Base-by-base conservation (phyloP, 1,284 basidiomycete genomes). In the Ceratobasidium theobromae region DNA sequence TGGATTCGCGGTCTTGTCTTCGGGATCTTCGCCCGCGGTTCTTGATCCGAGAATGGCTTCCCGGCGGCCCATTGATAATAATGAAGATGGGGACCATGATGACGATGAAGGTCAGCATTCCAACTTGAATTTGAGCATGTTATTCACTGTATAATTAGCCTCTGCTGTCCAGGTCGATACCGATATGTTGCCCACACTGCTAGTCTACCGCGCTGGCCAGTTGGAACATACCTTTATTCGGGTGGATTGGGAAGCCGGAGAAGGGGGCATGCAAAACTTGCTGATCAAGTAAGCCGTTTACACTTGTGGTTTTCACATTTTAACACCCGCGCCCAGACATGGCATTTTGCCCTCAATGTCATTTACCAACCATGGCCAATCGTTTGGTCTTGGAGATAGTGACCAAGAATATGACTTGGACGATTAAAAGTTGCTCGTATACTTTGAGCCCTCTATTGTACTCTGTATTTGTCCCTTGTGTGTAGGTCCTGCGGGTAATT, bases 151-250 rank as follows among this genome's bases (percentile, higher is more conserved):
- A 75, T 3, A 77, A 73, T 38, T n/a, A n/a, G n/a, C n/a, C n/a
- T n/a, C n/a, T n/a, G n/a, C n/a, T n/a, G 82, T 83, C 51, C 75
- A 81, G 30, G 86, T 90, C 30, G 90, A 93, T 71, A 81, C 85
- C 1, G 91, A 93, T 72, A 84, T 93, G 78, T 80, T 94, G 6
- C 91, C 92, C 0, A 94, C 91, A 1, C 75, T 94, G 71, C 79
- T 94, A 5, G 87, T 90, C 3, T 94, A 94, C 73, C 86, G 87
- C 12, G 85, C 82, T 65, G 91, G 91, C n/a, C 85, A 92, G 67
- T 82, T 93, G 14, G 84, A 89, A 23, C 83, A 89, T 71, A 91
- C 88, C 54, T 91, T 91, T 87, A 87, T 93, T 2, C 81, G 91
- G 21, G 88, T 93, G 1, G 91, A 93, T 74, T 91, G 88, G 87